These are phyloP conservation scores for Tylopilus plumbeoviolaceoides DNA, from an alignment of 768 basidiomycete species.

Conservation along the genomic window DNA sequence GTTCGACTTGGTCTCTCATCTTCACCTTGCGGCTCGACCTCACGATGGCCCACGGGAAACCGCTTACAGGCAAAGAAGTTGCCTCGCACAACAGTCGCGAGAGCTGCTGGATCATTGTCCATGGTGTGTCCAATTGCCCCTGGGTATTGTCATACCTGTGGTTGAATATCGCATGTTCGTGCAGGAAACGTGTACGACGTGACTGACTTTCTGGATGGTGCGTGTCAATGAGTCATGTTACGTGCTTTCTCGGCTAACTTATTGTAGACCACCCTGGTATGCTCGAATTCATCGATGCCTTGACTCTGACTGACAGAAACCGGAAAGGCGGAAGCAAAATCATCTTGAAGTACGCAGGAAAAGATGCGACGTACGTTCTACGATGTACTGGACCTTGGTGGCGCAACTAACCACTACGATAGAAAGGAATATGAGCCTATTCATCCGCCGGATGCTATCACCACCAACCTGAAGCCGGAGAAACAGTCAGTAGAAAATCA, in stretches of 20 bases:
- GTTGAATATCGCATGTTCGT: not conserved
- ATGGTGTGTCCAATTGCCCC: slow-evolving; percentile 44
- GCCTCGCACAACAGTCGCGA: slow-evolving; percentile 54
- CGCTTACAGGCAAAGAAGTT: slow-evolving; percentile 47
- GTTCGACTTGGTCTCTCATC: not conserved
- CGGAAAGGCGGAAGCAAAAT: slow-evolving; percentile 72
- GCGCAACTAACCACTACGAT: slow-evolving; percentile 3
- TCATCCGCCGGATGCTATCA: slow-evolving; percentile 81
- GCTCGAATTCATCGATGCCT: slow-evolving; percentile 2
- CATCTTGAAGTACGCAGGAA: slow-evolving; percentile 84
- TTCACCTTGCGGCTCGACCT: not conserved
- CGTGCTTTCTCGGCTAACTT: not conserved
- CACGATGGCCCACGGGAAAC: slow-evolving; percentile 13
- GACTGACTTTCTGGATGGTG: slow-evolving; percentile 71
- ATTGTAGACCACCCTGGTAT: slow-evolving; percentile 59
- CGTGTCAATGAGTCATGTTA: slow-evolving; percentile 3
- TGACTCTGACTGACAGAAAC: not conserved
- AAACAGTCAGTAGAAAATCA: slow-evolving; percentile 57
- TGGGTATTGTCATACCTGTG: not conserved
- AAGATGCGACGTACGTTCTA: slow-evolving; percentile 75
- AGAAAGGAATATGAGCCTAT: slow-evolving; percentile 84
- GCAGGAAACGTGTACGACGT: slow-evolving; percentile 75
- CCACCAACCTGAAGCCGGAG: slow-evolving; percentile 71
- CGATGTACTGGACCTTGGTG: not conserved
- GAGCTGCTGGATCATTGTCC: slow-evolving; percentile 82